Percentiles rank a stretch among this genome's conserved stretches.
Conservation (phyloP, 805 yeast species). For the Lachancea quebecensis region DNA sequence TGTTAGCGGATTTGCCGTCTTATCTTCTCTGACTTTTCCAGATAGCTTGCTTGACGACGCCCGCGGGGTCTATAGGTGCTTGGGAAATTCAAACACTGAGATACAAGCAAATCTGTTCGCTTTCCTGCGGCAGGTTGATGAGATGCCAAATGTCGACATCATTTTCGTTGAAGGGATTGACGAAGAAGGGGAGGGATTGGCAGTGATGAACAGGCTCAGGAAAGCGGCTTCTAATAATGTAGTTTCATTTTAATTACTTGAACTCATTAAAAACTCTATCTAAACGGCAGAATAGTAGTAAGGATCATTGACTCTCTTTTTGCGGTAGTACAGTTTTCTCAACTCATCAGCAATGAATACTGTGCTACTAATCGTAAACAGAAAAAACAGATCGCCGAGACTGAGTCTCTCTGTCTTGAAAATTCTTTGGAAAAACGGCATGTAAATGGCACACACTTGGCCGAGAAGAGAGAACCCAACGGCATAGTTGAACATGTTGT, state of each 20-base stretch:
- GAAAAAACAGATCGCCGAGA: constrained; percentile 59
- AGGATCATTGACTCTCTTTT: constrained; percentile 9
- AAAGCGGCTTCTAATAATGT: constrained; percentile 67
- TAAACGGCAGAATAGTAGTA: constrained; percentile 23
- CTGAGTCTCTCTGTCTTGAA: constrained; percentile 92
- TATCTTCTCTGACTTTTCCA: constrained; percentile 34
- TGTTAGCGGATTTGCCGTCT: constrained; percentile 43
- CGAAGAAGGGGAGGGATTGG: constrained; percentile 76
- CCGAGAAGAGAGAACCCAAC: constrained; percentile 84
- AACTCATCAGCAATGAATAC: constrained; percentile 83
- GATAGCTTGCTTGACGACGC: constrained; percentile 15
- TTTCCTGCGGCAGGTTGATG: constrained; percentile 69
- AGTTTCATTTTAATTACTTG: constrained; percentile 10
- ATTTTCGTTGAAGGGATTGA: constrained; percentile 81
- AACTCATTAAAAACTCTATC: neutral
- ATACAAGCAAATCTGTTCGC: constrained; percentile 74
- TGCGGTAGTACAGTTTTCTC: constrained; percentile 45
- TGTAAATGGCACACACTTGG: constrained; percentile 86
- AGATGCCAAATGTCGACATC: constrained; percentile 47
- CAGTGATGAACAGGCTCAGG: constrained; percentile 83
- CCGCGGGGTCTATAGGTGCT: constrained; percentile 23
- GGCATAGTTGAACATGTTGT: constrained; percentile 89
- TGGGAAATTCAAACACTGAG: constrained; percentile 44
- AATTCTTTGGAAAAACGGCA: constrained; percentile 85
- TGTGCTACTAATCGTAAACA: constrained; percentile 60